phyloP scores from a whole-genome alignment of 2,329 filamentous ascomycete genomes.

The Penicillium crustosum region DNA sequence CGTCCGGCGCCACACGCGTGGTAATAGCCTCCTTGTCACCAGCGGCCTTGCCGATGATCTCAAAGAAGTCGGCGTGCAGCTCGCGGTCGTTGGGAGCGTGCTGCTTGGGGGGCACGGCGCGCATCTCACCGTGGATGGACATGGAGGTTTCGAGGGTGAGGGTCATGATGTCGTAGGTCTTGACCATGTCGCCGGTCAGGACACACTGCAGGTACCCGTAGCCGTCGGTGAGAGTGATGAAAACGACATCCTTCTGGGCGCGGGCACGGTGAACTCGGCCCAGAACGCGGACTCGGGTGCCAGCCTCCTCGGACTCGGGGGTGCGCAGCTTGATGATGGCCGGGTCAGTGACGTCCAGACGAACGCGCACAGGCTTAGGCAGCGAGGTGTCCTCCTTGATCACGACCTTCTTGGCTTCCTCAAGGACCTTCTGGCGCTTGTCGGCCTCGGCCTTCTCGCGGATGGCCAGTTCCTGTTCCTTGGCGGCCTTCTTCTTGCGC shows the following conservation, averaged over 20 bases:
- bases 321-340: slow-evolving; percentile 56
- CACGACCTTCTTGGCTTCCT: slow-evolving; percentile 78
- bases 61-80: slow-evolving; percentile 86
- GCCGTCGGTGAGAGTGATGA: slow-evolving; percentile 82
- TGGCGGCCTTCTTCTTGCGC: slow-evolving; percentile 80
- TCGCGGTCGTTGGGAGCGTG: slow-evolving; percentile 82
- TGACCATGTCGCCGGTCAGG: slow-evolving; percentile 75
- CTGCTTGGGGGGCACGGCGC: slow-evolving; percentile 72
- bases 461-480: slow-evolving; percentile 70
- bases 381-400: slow-evolving; percentile 69
- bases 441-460: slow-evolving; percentile 71
- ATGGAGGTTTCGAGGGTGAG: slow-evolving; percentile 86
- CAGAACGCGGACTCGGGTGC: slow-evolving; percentile 73
- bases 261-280: slow-evolving; percentile 81
- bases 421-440: slow-evolving; percentile 68
- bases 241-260: slow-evolving; percentile 79
- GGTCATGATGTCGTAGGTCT: slow-evolving; percentile 87
- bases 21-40: slow-evolving; percentile 89
- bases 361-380: slow-evolving; percentile 72
- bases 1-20: slow-evolving; percentile 70
- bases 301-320: slow-evolving; percentile 58
- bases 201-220: slow-evolving; percentile 84
- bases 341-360: slow-evolving; percentile 69
- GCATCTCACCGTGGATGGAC: slow-evolving; percentile 79
- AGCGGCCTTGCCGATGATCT: slow-evolving; percentile 74